These are phyloP conservation scores for Xylariaceae sp. DNA, from an alignment of 2,329 filamentous ascomycete species.

Conservation along the genomic window DNA sequence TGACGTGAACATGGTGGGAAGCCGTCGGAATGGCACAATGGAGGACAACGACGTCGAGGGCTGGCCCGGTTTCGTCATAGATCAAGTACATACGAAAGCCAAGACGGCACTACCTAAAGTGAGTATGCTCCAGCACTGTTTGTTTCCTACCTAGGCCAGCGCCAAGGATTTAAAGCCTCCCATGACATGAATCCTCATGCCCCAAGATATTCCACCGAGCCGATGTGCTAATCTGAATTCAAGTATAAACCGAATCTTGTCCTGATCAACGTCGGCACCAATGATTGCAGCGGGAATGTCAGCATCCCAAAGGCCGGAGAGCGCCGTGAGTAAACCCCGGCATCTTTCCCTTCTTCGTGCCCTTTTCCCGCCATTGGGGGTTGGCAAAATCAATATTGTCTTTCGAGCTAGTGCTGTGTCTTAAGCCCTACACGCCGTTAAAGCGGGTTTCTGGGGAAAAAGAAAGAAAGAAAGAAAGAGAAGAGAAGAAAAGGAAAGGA, in stretches of 20 bases:
- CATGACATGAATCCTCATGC: neutral
- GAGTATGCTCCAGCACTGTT: neutral
- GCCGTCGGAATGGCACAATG: constrained; percentile 35
- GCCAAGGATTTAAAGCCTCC: neutral
- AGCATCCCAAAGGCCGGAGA: constrained; percentile 29
- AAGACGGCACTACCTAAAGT: constrained; percentile 24
- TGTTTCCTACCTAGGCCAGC: neutral
- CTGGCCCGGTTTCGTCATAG: constrained; percentile 35
- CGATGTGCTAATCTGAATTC: neutral
- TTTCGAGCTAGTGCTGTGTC: neutral
- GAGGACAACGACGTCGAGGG: constrained; percentile 37
- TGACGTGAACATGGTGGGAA: constrained; percentile 38
- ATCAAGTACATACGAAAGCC: constrained; percentile 34
- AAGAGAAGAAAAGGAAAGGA: too few species aligned
- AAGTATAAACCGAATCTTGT: constrained; percentile 36
- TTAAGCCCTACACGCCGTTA: neutral
- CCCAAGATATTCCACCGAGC: neutral
- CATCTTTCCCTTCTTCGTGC: neutral
- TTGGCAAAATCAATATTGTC: neutral
- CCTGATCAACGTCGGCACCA: constrained; percentile 39
- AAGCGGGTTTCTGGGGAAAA: neutral
- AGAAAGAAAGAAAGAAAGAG: too few species aligned
- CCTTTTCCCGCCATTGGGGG: neutral
- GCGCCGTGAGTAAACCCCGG: constrained; percentile 20
- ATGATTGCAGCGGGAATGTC: constrained; percentile 36